Percentiles rank a stretch among this genome's conserved stretches.
These are phyloP conservation scores for Acidomyces sp. DNA, from an alignment of 495 filamentous ascomycete genomes.

Conservation along the genomic window DNA sequence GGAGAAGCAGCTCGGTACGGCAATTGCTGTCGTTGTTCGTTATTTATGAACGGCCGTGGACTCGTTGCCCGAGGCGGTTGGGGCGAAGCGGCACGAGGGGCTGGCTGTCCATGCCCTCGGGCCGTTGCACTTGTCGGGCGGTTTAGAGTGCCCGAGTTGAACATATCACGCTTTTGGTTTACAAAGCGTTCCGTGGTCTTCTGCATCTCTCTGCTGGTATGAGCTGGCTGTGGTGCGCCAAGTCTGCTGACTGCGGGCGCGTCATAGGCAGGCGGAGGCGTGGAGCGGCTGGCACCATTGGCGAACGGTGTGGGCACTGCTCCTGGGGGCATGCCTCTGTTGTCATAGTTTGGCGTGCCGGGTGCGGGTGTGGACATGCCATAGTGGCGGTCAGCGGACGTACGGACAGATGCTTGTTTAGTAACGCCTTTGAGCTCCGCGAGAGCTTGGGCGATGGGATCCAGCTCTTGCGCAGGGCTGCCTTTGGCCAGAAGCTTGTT, in stretches of 20 bases:
- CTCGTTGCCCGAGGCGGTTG: constrained; percentile 23
- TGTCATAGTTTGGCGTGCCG: constrained; percentile 21
- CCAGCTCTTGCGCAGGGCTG: constrained; percentile 44
- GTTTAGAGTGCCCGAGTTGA: constrained; percentile 24
- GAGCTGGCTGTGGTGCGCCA: constrained; percentile 80
- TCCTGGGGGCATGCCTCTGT: constrained; percentile 37
- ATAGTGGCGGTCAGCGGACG: constrained; percentile 88
- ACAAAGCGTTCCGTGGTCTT: constrained; percentile 79
- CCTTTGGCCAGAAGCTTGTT: constrained; percentile 25
- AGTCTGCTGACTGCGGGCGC: constrained; percentile 54
- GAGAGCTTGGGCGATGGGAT: constrained; percentile 85
- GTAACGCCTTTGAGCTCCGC: constrained; percentile 81
- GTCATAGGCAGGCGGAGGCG: constrained; percentile 76
- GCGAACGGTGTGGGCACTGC: constrained; percentile 39
- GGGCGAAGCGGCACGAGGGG: background rate
- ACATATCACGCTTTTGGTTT: constrained; percentile 69
- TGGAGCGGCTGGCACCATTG: constrained; percentile 38
- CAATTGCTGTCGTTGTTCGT: constrained; percentile 34
- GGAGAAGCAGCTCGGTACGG: constrained; percentile 23
- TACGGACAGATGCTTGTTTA: constrained; percentile 60
- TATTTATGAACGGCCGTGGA: constrained; percentile 23
- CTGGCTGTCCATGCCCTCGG: constrained; percentile 6
- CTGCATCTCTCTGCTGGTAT: constrained; percentile 86
- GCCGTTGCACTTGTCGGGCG: constrained; percentile 11
- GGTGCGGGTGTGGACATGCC: constrained; percentile 73